Conservation (phyloP, 129 eudicot species). For the Lactuca sativa region DNA sequence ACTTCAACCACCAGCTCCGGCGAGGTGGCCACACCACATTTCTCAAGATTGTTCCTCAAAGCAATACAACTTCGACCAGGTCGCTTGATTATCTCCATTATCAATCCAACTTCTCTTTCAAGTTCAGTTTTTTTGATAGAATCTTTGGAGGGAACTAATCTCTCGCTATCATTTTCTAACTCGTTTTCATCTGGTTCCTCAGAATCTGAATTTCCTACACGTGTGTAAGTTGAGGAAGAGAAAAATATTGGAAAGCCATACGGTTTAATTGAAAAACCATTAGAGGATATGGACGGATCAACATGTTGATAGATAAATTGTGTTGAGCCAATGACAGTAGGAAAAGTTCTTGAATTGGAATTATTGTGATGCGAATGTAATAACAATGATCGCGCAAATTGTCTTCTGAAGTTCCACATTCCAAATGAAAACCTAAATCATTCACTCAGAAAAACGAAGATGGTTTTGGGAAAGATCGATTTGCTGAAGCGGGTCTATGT, state of each 20-base stretch:
- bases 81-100: slow-evolving; percentile 46
- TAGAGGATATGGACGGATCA: slow-evolving; percentile 13
- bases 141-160: not conserved
- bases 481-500: slow-evolving; percentile 1
- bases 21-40: slow-evolving; percentile 43
- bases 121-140: slow-evolving; percentile 11
- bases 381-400: slow-evolving; percentile 6
- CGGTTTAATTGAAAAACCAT: not conserved
- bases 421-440: slow-evolving; percentile 2
- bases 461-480: not conserved
- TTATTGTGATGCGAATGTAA: slow-evolving; percentile 17
- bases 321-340: not conserved
- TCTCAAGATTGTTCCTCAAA: slow-evolving; percentile 50
- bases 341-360: slow-evolving; percentile 17
- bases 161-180: slow-evolving; percentile 3
- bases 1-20: slow-evolving; percentile 56
- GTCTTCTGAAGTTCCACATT: slow-evolving; percentile 19
- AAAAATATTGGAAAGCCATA: not conserved
- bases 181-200: not conserved
- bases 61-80: slow-evolving; percentile 21
- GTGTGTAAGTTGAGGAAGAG: slow-evolving; percentile 22
- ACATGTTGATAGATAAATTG: slow-evolving; percentile 2
- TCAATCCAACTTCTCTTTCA: slow-evolving; percentile 29
- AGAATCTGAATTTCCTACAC: not conserved
- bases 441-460: not conserved